phyloP scores from a whole-genome alignment of 805 yeast genomes.

The Teunomyces stri region DNA sequence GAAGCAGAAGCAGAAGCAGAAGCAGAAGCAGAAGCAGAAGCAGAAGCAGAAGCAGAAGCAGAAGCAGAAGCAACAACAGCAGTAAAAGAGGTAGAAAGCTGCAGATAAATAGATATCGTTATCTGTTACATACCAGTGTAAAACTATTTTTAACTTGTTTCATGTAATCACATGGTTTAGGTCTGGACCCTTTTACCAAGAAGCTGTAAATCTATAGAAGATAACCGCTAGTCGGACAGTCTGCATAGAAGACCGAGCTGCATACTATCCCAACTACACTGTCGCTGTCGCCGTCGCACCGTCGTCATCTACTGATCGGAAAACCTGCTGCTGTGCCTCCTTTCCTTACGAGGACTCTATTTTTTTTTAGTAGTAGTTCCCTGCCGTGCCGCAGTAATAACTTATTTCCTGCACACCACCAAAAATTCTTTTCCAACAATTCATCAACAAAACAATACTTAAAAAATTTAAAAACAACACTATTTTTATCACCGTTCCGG shows the following conservation, averaged over 20 bases:
- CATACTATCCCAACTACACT: not conserved
- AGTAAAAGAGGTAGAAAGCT: too few relatives aligned
- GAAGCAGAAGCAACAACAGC: too few relatives aligned
- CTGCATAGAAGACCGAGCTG: not conserved
- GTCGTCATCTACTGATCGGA: not conserved
- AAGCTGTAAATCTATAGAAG: not conserved
- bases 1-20: not conserved
- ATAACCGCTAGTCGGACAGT: too few relatives aligned
- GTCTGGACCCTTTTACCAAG: not conserved
- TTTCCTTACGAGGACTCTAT: too few relatives aligned
- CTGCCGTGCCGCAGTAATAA: not conserved
- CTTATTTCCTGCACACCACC: not conserved
- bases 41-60: not conserved
- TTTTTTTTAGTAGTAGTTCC: too few relatives aligned
- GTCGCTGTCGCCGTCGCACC: not conserved
- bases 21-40: constrained; percentile 7
- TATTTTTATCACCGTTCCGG: constrained; percentile 2
- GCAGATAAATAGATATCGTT: not conserved
- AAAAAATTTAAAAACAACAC: constrained; percentile 1
- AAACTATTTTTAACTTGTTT: not conserved
- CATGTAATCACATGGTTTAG: not conserved
- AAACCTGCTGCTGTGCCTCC: too few relatives aligned
- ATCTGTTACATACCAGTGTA: constrained; percentile 1
- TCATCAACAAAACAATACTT: constrained; percentile 3
- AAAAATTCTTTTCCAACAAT: constrained; percentile 2